phyloP scores from a whole-genome alignment of 495 filamentous ascomycete species.

The Lepidopterella palustris region DNA sequence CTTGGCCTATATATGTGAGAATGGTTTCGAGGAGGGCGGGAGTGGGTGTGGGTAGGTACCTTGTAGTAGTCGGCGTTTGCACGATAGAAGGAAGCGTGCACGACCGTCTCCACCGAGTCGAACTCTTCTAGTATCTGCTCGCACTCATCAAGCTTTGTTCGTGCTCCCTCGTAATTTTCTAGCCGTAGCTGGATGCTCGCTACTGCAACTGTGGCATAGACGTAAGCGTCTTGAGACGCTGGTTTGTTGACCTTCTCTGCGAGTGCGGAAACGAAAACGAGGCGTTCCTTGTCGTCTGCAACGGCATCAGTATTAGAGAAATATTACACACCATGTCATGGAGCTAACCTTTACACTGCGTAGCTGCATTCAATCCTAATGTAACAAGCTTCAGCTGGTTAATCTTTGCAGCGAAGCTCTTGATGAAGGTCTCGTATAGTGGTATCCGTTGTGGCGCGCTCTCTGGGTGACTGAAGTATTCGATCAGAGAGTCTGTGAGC shows the following conservation, averaged over 20 bases:
- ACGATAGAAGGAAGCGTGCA: conserved; percentile 95
- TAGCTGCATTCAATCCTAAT: conserved; percentile 76
- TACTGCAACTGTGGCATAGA: conserved; percentile 87
- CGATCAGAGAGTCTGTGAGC: conserved; percentile 80
- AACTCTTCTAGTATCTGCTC: conserved; percentile 85
- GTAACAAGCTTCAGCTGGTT: conserved; percentile 96
- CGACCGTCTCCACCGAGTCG: conserved; percentile 91
- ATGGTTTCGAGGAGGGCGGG: too few species aligned
- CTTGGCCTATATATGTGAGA: conserved; percentile 53
- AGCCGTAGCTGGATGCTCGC: conserved; percentile 80
- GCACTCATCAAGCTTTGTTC: conserved; percentile 78
- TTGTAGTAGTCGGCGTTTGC: conserved; percentile 94
- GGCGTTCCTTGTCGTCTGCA: conserved; percentile 51
- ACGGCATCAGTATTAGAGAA: background rate
- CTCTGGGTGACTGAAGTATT: conserved; percentile 78
- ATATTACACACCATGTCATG: background rate
- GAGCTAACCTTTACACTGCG: conserved; percentile 70
- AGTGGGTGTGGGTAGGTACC: conserved; percentile 40
- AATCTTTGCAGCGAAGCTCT: conserved; percentile 95
- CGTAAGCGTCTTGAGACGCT: conserved; percentile 90
- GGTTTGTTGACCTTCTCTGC: conserved; percentile 84
- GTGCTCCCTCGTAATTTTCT: conserved; percentile 64
- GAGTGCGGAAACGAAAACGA: conserved; percentile 78
- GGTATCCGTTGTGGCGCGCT: conserved; percentile 78
- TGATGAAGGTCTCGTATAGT: conserved; percentile 90